These are phyloP conservation scores for Pestalotiopsis sp. DNA, from an alignment of 2,329 filamentous ascomycete genomes.

Conservation along the genomic window DNA sequence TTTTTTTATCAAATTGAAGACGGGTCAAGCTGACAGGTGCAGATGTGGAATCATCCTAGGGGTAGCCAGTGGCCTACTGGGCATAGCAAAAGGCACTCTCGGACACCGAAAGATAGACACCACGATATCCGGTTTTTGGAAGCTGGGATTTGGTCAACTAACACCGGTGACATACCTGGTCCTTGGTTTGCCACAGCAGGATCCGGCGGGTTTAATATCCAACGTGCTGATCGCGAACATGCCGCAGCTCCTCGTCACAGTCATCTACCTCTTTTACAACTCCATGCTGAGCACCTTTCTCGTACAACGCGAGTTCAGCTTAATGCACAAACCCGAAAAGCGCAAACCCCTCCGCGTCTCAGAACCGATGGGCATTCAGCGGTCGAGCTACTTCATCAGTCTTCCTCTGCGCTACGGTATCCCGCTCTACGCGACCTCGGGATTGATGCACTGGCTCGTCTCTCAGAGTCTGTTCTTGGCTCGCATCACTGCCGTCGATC, in stretches of 20 bases:
- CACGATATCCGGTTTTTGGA: conserved; percentile 23
- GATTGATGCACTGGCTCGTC: conserved; percentile 48
- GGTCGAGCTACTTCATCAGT: conserved; percentile 44
- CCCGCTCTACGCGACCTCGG: conserved; percentile 35
- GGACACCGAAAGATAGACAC: conserved; percentile 17
- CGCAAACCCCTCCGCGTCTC: conserved; percentile 44
- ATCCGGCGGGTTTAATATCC: conserved; percentile 29
- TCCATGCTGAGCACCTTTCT: conserved; percentile 47
- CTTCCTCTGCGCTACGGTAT: conserved; percentile 46
- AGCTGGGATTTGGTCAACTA: conserved; percentile 30
- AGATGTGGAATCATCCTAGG: conserved; percentile 16
- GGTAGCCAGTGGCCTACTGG: conserved; percentile 14
- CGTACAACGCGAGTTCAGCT: conserved; percentile 46
- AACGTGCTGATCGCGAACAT: conserved; percentile 45
- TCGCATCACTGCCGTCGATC: conserved; percentile 30
- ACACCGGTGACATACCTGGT: conserved; percentile 28
- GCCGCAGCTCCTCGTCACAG: conserved; percentile 47
- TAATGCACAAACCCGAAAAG: conserved; percentile 27
- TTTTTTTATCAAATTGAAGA: neutral
- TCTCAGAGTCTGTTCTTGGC: conserved; percentile 49
- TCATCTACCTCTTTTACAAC: conserved; percentile 48
- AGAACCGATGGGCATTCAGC: conserved; percentile 39
- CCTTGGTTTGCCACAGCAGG: conserved; percentile 23
- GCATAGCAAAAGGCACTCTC: conserved; percentile 15
- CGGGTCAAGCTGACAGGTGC: neutral